Base-by-base conservation (phyloP, 305 asterid species). In the Solanum hybrid region DNA sequence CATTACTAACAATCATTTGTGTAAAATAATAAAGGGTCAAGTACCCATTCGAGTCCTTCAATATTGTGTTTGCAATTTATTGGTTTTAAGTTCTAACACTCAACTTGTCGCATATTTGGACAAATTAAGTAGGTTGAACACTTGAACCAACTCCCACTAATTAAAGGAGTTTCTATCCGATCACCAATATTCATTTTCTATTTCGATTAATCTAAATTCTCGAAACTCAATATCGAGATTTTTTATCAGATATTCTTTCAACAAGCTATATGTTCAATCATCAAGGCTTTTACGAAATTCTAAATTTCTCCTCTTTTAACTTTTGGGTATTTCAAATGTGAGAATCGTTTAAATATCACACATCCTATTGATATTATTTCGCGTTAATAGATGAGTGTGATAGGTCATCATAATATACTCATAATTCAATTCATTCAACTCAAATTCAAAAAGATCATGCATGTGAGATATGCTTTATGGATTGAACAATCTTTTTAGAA, bases 11-110 rank as follows among this genome's bases (percentile, higher is more conserved):
- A 83, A 83, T 82, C 73, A 7, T 83, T 27, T 83, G 73, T 27
- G 38, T 83, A 83, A 41, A 83, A 83, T 83, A 83, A 41, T 41
- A 41, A 83, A 83, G 27, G 87, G 87, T 27, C 87, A 83, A 83
- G 87, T 83, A 83, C 73, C 87, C 87, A 41, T 83, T 83, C 38
- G 38, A 83, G 87, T 41, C 27, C 27, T 83, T 83, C 70, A 51
- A 79, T 34, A 83, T 83, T 41, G 87, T 83, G 22, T 75, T 41
- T 83, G 73, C 87, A 83, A 83, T 17, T 83, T 81, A 14, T 9
- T 81, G 6, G 14, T 24, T 7, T 1, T 38, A 81, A 38, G 8
- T 38, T 13, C 68, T 13, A 38, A 81, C 68, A 38, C 68, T 20
- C 24, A 81, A 24, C 36, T 39, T 81, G 87, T 38, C 68, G 27